Evolutionary conservation across 345 rosid genomes (phyloP).

Genomic region (Alliaria petiolata): DNA sequence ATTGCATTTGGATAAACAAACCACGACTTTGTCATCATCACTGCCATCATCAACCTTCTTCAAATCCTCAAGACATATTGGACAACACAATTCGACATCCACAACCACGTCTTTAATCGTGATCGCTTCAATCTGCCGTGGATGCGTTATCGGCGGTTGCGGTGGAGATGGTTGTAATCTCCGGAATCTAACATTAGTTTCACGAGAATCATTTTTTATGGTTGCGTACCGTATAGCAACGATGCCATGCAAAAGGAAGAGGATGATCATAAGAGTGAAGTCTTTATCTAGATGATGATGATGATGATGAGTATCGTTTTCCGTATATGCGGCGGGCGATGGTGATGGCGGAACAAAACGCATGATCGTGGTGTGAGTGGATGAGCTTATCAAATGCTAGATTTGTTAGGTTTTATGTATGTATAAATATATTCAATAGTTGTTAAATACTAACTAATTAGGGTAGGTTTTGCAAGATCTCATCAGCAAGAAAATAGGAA

Average conservation of each 20-base stretch:
- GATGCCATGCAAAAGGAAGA: constrained; percentile 4
- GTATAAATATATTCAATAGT: no score
- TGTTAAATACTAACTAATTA: background rate
- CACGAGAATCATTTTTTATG: background rate
- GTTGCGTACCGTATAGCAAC: background rate
- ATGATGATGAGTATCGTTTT: background rate
- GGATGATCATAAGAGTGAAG: background rate
- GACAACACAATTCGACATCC: constrained; percentile 10
- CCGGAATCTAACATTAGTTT: background rate
- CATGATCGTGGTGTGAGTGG: background rate
- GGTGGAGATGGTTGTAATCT: background rate
- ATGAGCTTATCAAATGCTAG: no score
- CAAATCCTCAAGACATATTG: constrained; percentile 13
- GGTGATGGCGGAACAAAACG: constrained; percentile 15
- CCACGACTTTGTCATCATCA: background rate
- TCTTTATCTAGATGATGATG: background rate
- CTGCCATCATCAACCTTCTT: background rate
- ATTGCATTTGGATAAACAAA: constrained; percentile 1
- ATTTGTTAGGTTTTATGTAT: background rate
- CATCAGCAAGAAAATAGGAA: constrained; percentile 13
- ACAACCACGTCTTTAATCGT: background rate
- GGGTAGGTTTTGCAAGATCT: background rate
- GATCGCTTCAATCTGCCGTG: background rate
- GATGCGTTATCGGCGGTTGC: background rate
- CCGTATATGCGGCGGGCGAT: background rate